Evolutionary conservation across 805 yeast genomes (phyloP).

Genomic region (Alloascoidea africana): DNA sequence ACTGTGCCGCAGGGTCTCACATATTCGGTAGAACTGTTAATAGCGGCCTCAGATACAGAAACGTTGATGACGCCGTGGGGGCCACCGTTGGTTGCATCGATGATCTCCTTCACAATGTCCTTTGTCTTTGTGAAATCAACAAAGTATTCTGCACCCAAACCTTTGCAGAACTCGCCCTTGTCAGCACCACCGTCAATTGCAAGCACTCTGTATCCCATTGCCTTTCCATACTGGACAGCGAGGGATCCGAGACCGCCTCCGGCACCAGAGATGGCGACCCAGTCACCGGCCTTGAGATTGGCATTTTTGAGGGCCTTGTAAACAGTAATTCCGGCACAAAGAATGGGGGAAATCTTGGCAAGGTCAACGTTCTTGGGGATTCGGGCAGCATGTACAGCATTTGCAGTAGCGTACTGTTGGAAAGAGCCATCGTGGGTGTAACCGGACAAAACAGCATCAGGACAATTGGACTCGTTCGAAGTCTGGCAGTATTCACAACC

Average conservation of each 20-base stretch:
- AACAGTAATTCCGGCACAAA: slow-evolving; percentile 87
- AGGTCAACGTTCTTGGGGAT: slow-evolving; percentile 64
- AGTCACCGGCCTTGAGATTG: slow-evolving; percentile 49
- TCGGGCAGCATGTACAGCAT: slow-evolving; percentile 74
- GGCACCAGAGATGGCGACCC: slow-evolving; percentile 70
- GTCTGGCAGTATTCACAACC: slow-evolving; percentile 61
- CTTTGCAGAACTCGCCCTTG: slow-evolving; percentile 36
- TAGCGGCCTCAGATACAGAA: slow-evolving; percentile 58
- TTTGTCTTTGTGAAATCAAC: slow-evolving; percentile 41
- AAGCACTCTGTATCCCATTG: slow-evolving; percentile 61
- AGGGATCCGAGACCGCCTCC: slow-evolving; percentile 70
- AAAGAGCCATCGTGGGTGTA: slow-evolving; percentile 85
- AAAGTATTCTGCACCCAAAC: slow-evolving; percentile 53
- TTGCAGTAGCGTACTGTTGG: slow-evolving; percentile 85
- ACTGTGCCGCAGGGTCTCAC: slow-evolving; percentile 57
- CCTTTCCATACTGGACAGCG: slow-evolving; percentile 61
- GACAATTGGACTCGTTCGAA: slow-evolving; percentile 58
- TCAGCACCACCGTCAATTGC: slow-evolving; percentile 61
- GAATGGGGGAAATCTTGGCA: slow-evolving; percentile 64
- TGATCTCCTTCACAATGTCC: slow-evolving; percentile 40
- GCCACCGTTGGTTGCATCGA: slow-evolving; percentile 52
- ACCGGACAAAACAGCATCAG: slow-evolving; percentile 59
- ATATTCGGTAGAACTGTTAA: slow-evolving; percentile 42
- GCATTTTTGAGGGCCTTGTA: slow-evolving; percentile 84
- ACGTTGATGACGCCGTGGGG: slow-evolving; percentile 67